Evolutionary conservation across 352 stramenopile genomes (phyloP), one percentile per base, ranked within the genome.

Genomic region (Globisporangium emineosum): DNA sequence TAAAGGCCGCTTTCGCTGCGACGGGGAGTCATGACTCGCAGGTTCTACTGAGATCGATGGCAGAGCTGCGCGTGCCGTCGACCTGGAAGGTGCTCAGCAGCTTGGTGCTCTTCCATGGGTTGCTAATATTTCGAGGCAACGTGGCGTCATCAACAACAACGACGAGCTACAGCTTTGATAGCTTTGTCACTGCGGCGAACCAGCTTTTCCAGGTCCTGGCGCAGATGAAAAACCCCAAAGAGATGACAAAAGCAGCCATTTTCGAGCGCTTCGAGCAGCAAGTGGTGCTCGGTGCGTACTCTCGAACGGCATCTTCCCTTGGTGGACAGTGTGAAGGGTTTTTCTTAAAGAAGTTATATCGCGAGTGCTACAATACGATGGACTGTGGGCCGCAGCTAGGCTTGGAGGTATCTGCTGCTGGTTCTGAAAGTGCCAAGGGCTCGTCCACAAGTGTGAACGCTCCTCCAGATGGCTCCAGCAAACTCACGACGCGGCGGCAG

Each of bases 91-190:
- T 77, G 5, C 29, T 90, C 9, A 80, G 60, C 19, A 59, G 68
- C 1, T 64, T 90, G 8, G 57, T 86, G 9, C 45, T 88, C 13
- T 86, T 78, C 35, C 81, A 90, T 19, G 23, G 73, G 0, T 57
- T 73, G 53, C 51, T 81, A 15, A 27, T 76, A 5, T 83, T 76
- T 27, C 64, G 49, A 17, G 4, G 35, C 8, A 29, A 25, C 30
- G 33, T 43, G 37, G 17, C 5, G 4, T 42, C 13, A 42, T 42
- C 13, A 5, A 6, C 10, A 21, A 2, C 2, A n/a, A 23, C 10
- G 13, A 37, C 3, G 12, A 25, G 2, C 12, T 59, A 60, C 51
- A 30, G 57, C 15, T 45, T 55, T 17, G 64, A 69, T 10, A n/a
- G 8, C 33, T 69, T 64, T 30, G 17, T 51, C 6, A 55, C 64